Conservation (phyloP, 169 alveolate species). For the Plasmodium knowlesi region DNA sequence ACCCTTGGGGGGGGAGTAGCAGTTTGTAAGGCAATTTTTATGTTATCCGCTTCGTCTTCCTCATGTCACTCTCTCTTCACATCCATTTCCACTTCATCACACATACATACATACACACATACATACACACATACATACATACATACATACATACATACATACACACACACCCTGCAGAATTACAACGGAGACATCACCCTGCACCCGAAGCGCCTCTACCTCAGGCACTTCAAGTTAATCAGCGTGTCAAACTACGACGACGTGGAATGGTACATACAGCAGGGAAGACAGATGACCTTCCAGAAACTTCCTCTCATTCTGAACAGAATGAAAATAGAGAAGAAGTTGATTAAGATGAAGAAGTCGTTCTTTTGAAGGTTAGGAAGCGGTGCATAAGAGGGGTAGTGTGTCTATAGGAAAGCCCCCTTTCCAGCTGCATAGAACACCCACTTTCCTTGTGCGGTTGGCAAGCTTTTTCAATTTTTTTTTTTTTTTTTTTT, state of each 20-base stretch:
- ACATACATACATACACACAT: too few relatives aligned
- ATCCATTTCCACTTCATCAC: background rate
- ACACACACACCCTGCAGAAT: conserved; percentile 75
- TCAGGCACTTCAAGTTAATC: conserved; percentile 71
- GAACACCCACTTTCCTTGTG: background rate
- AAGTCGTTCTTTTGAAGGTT: conserved; percentile 30
- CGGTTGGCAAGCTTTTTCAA: background rate
- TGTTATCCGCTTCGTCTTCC: background rate
- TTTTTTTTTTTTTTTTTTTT: background rate
- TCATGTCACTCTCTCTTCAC: background rate
- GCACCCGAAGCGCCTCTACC: conserved; percentile 74
- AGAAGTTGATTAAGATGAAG: conserved; percentile 50
- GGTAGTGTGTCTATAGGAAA: background rate
- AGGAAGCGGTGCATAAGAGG: background rate
- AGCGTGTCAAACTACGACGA: conserved; percentile 77
- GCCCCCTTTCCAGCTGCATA: background rate
- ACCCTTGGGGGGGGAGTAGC: too few relatives aligned
- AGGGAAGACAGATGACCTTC: conserved; percentile 75
- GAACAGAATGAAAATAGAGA: conserved; percentile 74
- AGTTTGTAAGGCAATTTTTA: background rate
- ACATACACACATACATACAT: too few relatives aligned
- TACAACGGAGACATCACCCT: conserved; percentile 82
- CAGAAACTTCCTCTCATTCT: conserved; percentile 68
- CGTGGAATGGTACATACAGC: conserved; percentile 76
- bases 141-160: too few relatives aligned